These are phyloP conservation scores for Vitis vinifera DNA, from an alignment of 164 flowering plant species.

Conservation along the genomic window ASM3070453v1 NC_081810.1:9228501-9229000, in stretches of 20 bases:
- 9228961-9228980: constrained; percentile 56
- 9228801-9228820: neutral
- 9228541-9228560: neutral
- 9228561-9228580: neutral
- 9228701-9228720: too few relatives aligned
- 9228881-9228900: constrained; percentile 63
- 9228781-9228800: too few relatives aligned
- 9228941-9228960: constrained; percentile 75
- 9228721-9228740: too few relatives aligned
- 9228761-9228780: too few relatives aligned
- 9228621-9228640: neutral
- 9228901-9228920: constrained; percentile 40
- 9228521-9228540: neutral
- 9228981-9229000: constrained; percentile 59
- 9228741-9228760: too few relatives aligned
- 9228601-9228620: neutral
- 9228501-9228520: neutral
- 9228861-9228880: constrained; percentile 63
- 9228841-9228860: constrained; percentile 47
- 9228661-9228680: neutral
- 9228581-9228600: neutral
- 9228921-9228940: constrained; percentile 79
- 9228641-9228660: neutral
- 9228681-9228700: too few relatives aligned
- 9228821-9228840: neutral